These are phyloP conservation scores for Pleurotus cornucopiae DNA, from an alignment of 768 basidiomycete species.

Conservation along the genomic window DNA sequence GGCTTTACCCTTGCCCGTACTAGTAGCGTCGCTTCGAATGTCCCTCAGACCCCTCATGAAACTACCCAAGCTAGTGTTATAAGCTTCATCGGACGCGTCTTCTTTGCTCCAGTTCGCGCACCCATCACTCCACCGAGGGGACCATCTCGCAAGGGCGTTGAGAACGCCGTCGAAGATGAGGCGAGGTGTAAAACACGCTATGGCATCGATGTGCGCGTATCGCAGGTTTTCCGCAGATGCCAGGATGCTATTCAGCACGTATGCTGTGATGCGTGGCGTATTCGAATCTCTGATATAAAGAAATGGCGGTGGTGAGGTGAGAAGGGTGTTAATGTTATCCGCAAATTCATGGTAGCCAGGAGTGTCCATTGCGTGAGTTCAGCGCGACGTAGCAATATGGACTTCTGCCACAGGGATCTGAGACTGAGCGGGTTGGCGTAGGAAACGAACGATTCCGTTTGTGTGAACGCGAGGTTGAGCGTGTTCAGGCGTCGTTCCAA, in stretches of 20 bases:
- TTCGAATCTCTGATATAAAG: conserved; percentile 62
- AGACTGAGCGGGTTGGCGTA: no score
- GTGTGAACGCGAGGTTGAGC: no score
- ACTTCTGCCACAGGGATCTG: no score
- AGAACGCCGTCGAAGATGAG: conserved; percentile 65
- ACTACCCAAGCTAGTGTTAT: not conserved
- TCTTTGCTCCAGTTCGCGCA: conserved; percentile 53
- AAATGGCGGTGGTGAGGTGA: conserved; percentile 55
- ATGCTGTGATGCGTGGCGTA: conserved; percentile 40
- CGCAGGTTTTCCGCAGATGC: conserved; percentile 10
- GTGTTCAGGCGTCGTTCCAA: no score
- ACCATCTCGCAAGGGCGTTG: conserved; percentile 55
- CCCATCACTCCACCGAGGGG: conserved; percentile 54
- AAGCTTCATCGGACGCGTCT: not conserved
- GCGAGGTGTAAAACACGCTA: conserved; percentile 57
- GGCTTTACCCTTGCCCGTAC: conserved; percentile 19
- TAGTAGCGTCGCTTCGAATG: not conserved
- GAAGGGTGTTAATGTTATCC: conserved; percentile 29
- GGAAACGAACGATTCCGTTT: no score
- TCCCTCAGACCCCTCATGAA: conserved; percentile 7
- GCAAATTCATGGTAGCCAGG: conserved; percentile 15
- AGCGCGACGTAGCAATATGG: no score
- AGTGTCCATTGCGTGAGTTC: not conserved
- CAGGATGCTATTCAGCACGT: conserved; percentile 27
- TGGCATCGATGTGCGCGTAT: conserved; percentile 48